A percentile compares a stretch with the other conserved stretches of the same genome.
Evolutionary conservation across 352 stramenopile species (phyloP).

Genomic region (Phytopythium chamaehyphon): DNA sequence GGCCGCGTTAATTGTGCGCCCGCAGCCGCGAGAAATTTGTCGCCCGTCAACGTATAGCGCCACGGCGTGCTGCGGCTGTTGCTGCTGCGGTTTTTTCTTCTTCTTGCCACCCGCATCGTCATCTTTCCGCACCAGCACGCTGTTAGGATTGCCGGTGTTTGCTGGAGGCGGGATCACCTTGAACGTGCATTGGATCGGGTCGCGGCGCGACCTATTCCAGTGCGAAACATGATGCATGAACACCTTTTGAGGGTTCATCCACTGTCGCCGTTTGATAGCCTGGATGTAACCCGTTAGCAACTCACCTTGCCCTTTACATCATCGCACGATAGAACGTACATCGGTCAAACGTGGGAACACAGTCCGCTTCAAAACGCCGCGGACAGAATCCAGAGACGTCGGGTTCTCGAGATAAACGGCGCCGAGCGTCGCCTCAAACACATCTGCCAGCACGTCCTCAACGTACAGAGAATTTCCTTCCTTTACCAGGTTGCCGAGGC

Average conservation of each 20-base stretch:
- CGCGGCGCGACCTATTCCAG: constrained; percentile 32
- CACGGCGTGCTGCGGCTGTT: constrained; percentile 39
- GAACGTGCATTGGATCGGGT: constrained; percentile 47
- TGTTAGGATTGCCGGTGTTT: not conserved
- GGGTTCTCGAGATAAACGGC: constrained; percentile 77
- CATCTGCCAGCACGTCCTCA: constrained; percentile 73
- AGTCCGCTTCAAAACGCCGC: constrained; percentile 51
- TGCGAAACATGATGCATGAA: constrained; percentile 57
- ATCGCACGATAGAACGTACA: constrained; percentile 10
- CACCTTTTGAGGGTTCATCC: constrained; percentile 77
- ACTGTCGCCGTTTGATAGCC: constrained; percentile 72
- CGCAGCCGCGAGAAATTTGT: constrained; percentile 51
- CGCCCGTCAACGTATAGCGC: constrained; percentile 67
- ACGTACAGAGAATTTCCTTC: constrained; percentile 60
- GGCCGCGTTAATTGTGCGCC: constrained; percentile 62
- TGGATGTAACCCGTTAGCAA: constrained; percentile 8
- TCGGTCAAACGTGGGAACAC: constrained; percentile 71
- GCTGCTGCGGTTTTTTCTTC: constrained; percentile 17
- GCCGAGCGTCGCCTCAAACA: constrained; percentile 76
- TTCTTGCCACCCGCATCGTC: constrained; percentile 15
- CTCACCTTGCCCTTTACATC: not conserved
- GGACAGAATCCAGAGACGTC: constrained; percentile 44
- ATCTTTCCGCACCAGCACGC: constrained; percentile 23
- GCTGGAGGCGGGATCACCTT: constrained; percentile 25
- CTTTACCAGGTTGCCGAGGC: constrained; percentile 58